Evolutionary conservation across 768 basidiomycete species (phyloP), one percentile per base, ranked within the genome.

Genomic region (Amanita thiersii): DNA sequence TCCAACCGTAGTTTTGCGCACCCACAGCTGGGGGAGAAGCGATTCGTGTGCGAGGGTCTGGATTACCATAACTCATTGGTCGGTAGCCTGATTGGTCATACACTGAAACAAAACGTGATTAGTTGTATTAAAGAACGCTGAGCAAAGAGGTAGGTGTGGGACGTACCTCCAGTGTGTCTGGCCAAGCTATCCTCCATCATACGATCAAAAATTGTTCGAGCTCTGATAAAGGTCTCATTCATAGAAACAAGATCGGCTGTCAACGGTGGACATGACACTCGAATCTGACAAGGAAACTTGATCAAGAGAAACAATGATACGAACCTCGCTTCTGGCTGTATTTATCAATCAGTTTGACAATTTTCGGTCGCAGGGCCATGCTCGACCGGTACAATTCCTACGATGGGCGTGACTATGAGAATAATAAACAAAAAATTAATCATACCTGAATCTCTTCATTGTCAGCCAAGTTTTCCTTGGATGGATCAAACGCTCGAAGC

Each of bases 291-390:
- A 17, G 0, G 12, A 14, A 12, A 15, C 21, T 37, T 5, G 24
- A 28, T 12, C 43, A 4, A 38, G 38, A 37, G 42, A 25, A 28
- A 41, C 46, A 20, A 14, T n/a, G n/a, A n/a, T n/a, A 57, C 50
- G 25, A 45, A 70, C 73, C 73, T 62, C 91, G 72, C 65, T 97
- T 96, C 67, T 94, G 91, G 52, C 85, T 91, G 56, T 97, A 97
- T 66, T 92, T 96, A 58, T 96, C 91, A 48, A 97, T 96, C 40
- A 98, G 63, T 55, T 92, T 91, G 47, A 96, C 92, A 48, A 98
- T 94, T 70, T 91, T 93, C 5, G 92, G 92, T 33, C 93, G 73
- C 29, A 96, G 62, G 3, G 81, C 73, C 81, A 98, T 92, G 52
- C 85, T 83, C 17, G 81, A 78, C 31, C 91, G 77, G 61, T 98